A percentile compares a stretch with the other conserved stretches of the same genome.
These are phyloP conservation scores for Amaranthus hypochondriacus DNA, from an alignment of 148 eudicot genomes.

Conservation along the genomic window DNA sequence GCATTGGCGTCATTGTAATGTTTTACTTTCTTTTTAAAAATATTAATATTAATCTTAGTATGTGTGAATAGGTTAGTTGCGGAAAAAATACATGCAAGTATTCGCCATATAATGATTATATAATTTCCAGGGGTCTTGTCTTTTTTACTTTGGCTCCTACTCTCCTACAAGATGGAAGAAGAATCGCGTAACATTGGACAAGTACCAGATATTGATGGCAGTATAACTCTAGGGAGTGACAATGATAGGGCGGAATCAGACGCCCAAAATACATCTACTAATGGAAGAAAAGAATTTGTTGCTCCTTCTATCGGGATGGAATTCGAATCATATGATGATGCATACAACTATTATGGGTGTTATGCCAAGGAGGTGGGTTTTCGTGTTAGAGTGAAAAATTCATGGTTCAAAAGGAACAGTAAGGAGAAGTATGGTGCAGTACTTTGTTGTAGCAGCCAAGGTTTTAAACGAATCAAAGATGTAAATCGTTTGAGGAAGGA, in stretches of 20 bases:
- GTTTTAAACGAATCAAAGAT: constrained; percentile 76
- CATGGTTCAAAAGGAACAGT: constrained; percentile 82
- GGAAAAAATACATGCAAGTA: not conserved
- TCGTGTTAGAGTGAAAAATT: constrained; percentile 72
- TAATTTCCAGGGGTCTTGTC: not conserved
- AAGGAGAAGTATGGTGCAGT: constrained; percentile 89
- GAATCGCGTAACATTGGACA: constrained; percentile 31
- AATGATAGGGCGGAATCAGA: constrained; percentile 28
- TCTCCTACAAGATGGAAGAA: constrained; percentile 43
- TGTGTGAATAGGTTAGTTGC: not conserved
- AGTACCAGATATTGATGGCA: constrained; percentile 22
- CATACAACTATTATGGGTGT: constrained; percentile 71
- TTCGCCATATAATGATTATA: not conserved
- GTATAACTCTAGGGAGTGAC: constrained; percentile 23
- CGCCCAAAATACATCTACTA: constrained; percentile 27
- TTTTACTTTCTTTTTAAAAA: too few relatives aligned
- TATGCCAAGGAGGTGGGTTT: constrained; percentile 78
- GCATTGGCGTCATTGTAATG: not conserved
- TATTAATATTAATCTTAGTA: not conserved
- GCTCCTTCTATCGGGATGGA: constrained; percentile 79
- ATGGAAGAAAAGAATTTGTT: constrained; percentile 54
- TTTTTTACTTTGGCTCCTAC: not conserved
- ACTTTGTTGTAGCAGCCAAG: constrained; percentile 86
- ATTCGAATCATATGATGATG: constrained; percentile 88
- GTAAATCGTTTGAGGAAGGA: constrained; percentile 63